Evolutionary conservation across 2,329 filamentous ascomycete species (phyloP).

Genomic region (Aspergillus hortae): DNA sequence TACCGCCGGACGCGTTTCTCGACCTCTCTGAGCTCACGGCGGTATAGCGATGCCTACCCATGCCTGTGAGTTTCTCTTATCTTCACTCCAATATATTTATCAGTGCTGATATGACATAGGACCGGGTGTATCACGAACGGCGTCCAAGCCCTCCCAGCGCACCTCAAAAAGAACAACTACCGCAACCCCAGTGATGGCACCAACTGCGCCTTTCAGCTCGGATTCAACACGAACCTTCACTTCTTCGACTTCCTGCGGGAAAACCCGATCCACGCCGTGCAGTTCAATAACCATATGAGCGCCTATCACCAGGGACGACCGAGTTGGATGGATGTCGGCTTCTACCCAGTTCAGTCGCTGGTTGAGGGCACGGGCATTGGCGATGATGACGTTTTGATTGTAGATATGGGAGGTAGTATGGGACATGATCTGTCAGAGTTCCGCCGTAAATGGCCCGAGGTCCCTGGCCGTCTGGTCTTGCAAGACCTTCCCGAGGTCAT

Average conservation of each 20-base stretch:
- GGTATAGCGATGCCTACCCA: conserved; percentile 23
- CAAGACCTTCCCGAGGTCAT: conserved; percentile 46
- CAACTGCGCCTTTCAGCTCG: conserved; percentile 22
- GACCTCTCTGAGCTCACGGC: conserved; percentile 20
- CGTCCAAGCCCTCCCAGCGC: conserved; percentile 17
- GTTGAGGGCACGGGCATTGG: conserved; percentile 9
- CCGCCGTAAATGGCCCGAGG: conserved; percentile 30
- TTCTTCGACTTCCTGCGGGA: conserved; percentile 23
- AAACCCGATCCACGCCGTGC: conserved; percentile 13
- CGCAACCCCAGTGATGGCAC: conserved; percentile 18
- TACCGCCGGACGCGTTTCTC: conserved; percentile 33
- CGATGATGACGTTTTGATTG: conserved; percentile 23
- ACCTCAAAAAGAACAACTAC: conserved; percentile 21
- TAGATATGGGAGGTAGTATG: conserved; percentile 43
- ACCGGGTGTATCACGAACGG: conserved; percentile 17
- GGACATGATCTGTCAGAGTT: conserved; percentile 42
- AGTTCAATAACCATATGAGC: conserved; percentile 22
- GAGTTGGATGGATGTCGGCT: conserved; percentile 26
- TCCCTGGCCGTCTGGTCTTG: conserved; percentile 43
- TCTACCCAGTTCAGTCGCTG: conserved; percentile 19
- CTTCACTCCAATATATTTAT: too few relatives aligned
- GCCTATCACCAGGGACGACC: conserved; percentile 16
- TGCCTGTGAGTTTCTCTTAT: conserved; percentile 20
- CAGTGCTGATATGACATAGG: conserved; percentile 3
- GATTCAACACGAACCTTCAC: conserved; percentile 17